Conservation (phyloP, 2,329 filamentous ascomycete genomes). For the Mycosphaerella arachidis region DNA sequence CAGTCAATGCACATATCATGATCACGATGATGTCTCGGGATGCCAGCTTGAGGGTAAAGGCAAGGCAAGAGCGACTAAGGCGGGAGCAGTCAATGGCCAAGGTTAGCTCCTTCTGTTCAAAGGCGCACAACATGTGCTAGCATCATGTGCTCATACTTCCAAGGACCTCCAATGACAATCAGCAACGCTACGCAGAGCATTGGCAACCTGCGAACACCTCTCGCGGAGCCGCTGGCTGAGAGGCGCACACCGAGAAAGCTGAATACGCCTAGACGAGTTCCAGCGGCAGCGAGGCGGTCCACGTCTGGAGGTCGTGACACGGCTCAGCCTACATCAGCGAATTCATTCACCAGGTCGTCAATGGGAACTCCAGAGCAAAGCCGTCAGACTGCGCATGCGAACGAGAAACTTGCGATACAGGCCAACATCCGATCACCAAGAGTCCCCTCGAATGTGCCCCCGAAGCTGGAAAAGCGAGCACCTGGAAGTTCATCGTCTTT, state of each 20-base stretch:
- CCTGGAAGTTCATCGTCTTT: not conserved
- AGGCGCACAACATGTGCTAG: not conserved
- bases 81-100: slow-evolving; percentile 8
- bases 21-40: slow-evolving; percentile 39
- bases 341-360: not conserved
- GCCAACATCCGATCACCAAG: not conserved
- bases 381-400: no score
- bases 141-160: slow-evolving; percentile 20
- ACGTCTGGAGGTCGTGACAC: not conserved
- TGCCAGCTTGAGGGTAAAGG: slow-evolving; percentile 19
- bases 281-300: not conserved
- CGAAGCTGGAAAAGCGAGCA: slow-evolving; percentile 1
- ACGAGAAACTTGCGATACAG: not conserved
- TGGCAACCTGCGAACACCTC: not conserved
- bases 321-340: not conserved
- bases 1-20: slow-evolving; percentile 48
- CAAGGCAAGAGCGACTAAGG: slow-evolving; percentile 9
- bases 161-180: slow-evolving; percentile 11
- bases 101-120: slow-evolving; percentile 11
- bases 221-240: slow-evolving; percentile 19
- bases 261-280: slow-evolving; percentile 6
- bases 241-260: slow-evolving; percentile 25
- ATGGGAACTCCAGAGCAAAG: not conserved
- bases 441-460: not conserved
- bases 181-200: not conserved